Evolutionary conservation across 768 basidiomycete genomes (phyloP), one percentile per base, ranked within the genome.

Genomic region (Termitomyces sp.): DNA sequence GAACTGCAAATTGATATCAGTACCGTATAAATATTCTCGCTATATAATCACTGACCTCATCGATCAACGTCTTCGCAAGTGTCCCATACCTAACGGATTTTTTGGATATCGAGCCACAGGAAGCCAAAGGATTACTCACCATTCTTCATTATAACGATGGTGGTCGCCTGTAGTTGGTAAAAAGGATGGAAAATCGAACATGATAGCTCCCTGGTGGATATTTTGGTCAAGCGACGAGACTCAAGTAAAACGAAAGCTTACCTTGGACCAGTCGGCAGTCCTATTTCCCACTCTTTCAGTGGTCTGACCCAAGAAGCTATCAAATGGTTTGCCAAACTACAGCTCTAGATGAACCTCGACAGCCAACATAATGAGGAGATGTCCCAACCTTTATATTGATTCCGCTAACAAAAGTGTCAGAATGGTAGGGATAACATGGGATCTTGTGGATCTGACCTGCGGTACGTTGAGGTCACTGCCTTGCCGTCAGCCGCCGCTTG

Each of bases 171-270:
- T 64, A 1, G 69, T 71, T 1, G 74, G 72, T 1, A 68, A 58
- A 56, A 71, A 74, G 7, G 69, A 68, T 18, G 73, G 72, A 65
- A 74, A 74, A 62, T 75, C 74, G 56, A 74, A 72, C 73, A 75
- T 75, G 58, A 75, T 71, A 9, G 71, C 71, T 24, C 74, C 74
- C 72, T 75, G 44, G 4, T 2, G 36, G 2, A 18, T 33, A 18
- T 22, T 26, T 16, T 18, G 2, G 13, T 53, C 51, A 37, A n/a
- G 18, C 5, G 20, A 43, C 4, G 14, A 39, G 22, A 12, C 18
- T 10, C 51, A 24, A 7, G 20, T 1, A 54, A n/a, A 10, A 30
- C 20, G 18, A 51, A 36, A 26, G 39, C 64, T 45, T 24, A 71
- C 73, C 67, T 74, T 73, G 2, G 71, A 73, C 73, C 73, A 75